phyloP scores from a whole-genome alignment of 2,329 filamentous ascomycete species.

The Daldinia sp. region DNA sequence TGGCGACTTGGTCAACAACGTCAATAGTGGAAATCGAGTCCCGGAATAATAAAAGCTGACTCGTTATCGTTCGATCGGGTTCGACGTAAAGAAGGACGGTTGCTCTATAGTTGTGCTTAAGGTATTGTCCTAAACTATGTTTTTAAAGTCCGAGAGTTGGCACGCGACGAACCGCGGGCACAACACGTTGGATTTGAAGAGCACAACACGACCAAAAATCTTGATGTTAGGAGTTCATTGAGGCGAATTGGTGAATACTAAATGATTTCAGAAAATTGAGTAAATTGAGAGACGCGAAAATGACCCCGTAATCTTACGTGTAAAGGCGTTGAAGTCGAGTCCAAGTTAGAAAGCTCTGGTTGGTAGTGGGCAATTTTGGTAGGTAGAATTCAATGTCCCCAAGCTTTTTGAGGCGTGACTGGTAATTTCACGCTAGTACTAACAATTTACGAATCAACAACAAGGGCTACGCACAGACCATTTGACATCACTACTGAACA shows the following conservation, averaged over 20 bases:
- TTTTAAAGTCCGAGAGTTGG: slow-evolving; percentile 27
- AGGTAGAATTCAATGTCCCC: slow-evolving; percentile 11
- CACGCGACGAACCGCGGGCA: slow-evolving; percentile 50
- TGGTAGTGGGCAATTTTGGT: slow-evolving; percentile 31
- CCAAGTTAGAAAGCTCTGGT: slow-evolving; percentile 30
- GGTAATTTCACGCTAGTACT: slow-evolving; percentile 42
- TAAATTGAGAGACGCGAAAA: slow-evolving; percentile 46
- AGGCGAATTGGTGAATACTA: slow-evolving; percentile 17
- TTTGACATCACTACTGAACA: slow-evolving; percentile 42
- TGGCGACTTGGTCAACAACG: neutral
- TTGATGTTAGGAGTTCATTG: slow-evolving; percentile 43
- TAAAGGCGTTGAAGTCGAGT: slow-evolving; percentile 36
- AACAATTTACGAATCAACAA: slow-evolving; percentile 52
- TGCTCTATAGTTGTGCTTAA: neutral
- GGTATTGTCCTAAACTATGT: slow-evolving; percentile 3
- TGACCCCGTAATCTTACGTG: slow-evolving; percentile 35
- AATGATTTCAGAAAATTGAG: slow-evolving; percentile 30
- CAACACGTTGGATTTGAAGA: slow-evolving; percentile 38
- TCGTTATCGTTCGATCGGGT: neutral
- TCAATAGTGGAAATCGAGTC: neutral
- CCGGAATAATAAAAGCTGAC: neutral
- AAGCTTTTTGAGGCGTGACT: slow-evolving; percentile 36
- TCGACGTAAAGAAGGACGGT: neutral
- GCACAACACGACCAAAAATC: slow-evolving; percentile 45
- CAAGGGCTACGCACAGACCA: slow-evolving; percentile 43